Evolutionary conservation across 176 grass and related monocot genomes (phyloP).

Genomic region (Stipa capillata): DNA sequence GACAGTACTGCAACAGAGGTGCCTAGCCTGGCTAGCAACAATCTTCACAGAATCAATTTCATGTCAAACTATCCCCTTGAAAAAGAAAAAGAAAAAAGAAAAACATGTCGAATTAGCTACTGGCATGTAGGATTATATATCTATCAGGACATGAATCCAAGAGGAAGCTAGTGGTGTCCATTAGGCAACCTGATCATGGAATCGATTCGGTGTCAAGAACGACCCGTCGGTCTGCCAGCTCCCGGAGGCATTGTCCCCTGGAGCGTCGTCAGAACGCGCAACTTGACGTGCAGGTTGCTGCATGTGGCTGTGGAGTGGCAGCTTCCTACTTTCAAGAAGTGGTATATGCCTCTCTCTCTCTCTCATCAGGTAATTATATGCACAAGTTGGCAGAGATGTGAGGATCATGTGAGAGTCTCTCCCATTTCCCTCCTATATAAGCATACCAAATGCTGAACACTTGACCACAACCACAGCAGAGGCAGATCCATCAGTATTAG

Average conservation of each 20-base stretch:
- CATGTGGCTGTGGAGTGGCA: constrained; percentile 22
- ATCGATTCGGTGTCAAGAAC: constrained; percentile 14
- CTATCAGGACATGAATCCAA: constrained; percentile 9
- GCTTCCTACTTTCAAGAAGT: constrained; percentile 24
- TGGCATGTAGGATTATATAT: not conserved
- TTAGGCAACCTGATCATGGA: not conserved
- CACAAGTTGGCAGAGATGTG: constrained; percentile 7
- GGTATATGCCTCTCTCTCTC: constrained; percentile 6
- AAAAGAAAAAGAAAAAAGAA: too few relatives aligned
- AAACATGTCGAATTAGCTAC: not conserved
- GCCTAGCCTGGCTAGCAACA: not conserved
- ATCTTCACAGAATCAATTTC: not conserved
- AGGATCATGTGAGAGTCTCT: not conserved
- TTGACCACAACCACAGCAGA: constrained; percentile 15
- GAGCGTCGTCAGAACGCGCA: constrained; percentile 23
- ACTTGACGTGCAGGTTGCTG: not conserved
- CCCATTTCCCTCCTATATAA: constrained; percentile 24
- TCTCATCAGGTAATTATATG: constrained; percentile 6
- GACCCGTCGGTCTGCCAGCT: constrained; percentile 24
- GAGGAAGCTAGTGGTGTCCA: not conserved
- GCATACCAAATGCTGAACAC: not conserved
- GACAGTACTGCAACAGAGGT: not conserved
- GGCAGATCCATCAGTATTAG: constrained; percentile 3
- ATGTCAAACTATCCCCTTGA: too few relatives aligned
- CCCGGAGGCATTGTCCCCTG: constrained; percentile 27